phyloP scores from a whole-genome alignment of 2,329 filamentous ascomycete species.

The Epichloe aotearoae region DNA sequence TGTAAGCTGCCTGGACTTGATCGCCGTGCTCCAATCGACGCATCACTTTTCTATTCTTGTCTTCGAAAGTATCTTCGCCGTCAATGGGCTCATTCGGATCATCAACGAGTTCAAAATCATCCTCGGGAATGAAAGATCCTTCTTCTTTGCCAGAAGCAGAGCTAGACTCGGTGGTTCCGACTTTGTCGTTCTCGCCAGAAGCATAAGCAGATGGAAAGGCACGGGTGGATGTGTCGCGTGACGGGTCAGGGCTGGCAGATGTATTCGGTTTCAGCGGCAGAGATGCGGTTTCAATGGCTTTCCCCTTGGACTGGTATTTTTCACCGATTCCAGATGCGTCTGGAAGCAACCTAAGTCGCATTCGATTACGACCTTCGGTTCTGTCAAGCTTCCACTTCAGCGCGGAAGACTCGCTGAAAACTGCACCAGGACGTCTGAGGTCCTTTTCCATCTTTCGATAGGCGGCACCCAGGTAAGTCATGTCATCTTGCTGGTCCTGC shows the following conservation, averaged over 20 bases:
- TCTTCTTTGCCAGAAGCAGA: constrained; percentile 11
- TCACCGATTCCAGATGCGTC: constrained; percentile 57
- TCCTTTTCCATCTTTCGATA: constrained; percentile 71
- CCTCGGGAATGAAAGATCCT: constrained; percentile 42
- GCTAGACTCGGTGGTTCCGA: constrained; percentile 11
- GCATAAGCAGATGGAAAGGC: constrained; percentile 10
- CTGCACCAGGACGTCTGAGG: constrained; percentile 63
- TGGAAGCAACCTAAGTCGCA: constrained; percentile 77
- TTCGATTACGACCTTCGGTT: constrained; percentile 89
- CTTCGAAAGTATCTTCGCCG: constrained; percentile 66
- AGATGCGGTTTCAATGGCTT: constrained; percentile 32
- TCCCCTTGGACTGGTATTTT: constrained; percentile 75
- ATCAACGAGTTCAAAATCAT: constrained; percentile 92
- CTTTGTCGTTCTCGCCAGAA: constrained; percentile 10
- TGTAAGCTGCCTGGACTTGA: constrained; percentile 85
- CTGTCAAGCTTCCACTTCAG: constrained; percentile 87
- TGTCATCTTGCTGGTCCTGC: constrained; percentile 89
- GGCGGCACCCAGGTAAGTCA: constrained; percentile 59
- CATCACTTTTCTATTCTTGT: constrained; percentile 98
- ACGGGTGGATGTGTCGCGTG: constrained; percentile 8
- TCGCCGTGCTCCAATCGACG: constrained; percentile 81
- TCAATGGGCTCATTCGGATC: constrained; percentile 79
- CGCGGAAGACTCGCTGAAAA: constrained; percentile 54
- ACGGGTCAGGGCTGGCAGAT: constrained; percentile 10
- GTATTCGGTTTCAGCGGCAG: constrained; percentile 23